Evolutionary conservation across 495 filamentous ascomycete species (phyloP), one percentile per base, ranked within the genome.

Genomic region (Aspergillus cavernicola): DNA sequence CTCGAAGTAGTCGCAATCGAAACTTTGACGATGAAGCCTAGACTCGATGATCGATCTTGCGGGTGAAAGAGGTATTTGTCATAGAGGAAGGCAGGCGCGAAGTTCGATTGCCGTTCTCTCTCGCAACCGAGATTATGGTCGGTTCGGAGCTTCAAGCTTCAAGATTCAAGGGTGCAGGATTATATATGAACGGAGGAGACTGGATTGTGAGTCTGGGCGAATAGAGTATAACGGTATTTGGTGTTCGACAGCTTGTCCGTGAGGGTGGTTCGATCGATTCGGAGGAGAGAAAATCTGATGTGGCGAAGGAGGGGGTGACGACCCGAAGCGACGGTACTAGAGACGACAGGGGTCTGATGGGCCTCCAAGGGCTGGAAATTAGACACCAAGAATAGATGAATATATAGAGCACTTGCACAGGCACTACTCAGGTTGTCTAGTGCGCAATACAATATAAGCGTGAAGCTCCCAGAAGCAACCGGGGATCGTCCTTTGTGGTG

Each of bases 281-380:
- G 33, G 23, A 42, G 38, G 39, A 8, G 43, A 51, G 24, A 54
- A 53, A 54, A 46, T 37, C 26, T n/a, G n/a, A n/a, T n/a, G 55
- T 62, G 59, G 59, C 55, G 53, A 56, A 56, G 38, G 56, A 43
- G 50, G 53, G 60, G 59, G 50, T 33, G 54, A 43, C 37, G 43
- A 57, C 36, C 55, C 49, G 55, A 53, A 50, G 43, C 49, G 43
- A 52, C 33, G 55, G 45, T 32, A 45, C 44, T 53, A 24, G 36
- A 31, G 37, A 37, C 43, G 37, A 42, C 29, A 35, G 18, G 23
- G 37, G 26, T 35, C 37, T 39, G 42, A 32, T 10, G 39, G 43
- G 31, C 38, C 49, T 24, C 32, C 32, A 13, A 16, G 24, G 41
- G 35, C n/a, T 15, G 36, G 13, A 13, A 19, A 47, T 56, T 52